A percentile compares a stretch with the other conserved stretches of the same genome.
Evolutionary conservation across 1,284 basidiomycete genomes (phyloP).

Genomic region (Tilletia caries): DNA sequence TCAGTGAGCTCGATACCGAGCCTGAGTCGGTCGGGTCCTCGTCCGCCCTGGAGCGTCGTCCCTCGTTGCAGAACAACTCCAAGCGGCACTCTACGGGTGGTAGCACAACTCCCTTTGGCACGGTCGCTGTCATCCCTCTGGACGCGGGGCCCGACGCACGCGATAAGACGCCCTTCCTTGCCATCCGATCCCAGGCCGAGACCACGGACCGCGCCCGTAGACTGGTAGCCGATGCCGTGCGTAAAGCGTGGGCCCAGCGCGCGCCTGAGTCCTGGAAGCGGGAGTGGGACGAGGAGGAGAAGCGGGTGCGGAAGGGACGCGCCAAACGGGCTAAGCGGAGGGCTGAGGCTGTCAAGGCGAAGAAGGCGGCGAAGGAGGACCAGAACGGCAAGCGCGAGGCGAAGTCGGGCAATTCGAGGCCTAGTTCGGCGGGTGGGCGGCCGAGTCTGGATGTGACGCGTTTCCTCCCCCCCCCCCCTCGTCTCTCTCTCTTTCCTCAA

Average conservation of each 20-base stretch:
- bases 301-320: conserved; percentile 3
- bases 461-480: too few species aligned
- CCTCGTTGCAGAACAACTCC: neutral
- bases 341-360: neutral
- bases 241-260: conserved; percentile 41
- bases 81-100: conserved; percentile 9
- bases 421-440: neutral
- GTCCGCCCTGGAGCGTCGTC: neutral
- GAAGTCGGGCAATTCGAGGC: neutral
- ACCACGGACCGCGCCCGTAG: conserved; percentile 41
- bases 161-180: conserved; percentile 39
- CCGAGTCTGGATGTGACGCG: neutral
- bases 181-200: conserved; percentile 45
- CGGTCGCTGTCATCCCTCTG: conserved; percentile 36
- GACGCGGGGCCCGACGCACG: conserved; percentile 33
- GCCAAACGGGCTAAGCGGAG: conserved; percentile 13
- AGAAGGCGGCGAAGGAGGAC: neutral
- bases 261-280: conserved; percentile 49
- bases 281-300: conserved; percentile 43
- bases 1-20: neutral
- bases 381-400: neutral
- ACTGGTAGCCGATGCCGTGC: conserved; percentile 46
- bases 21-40: neutral
- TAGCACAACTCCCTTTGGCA: conserved; percentile 30
- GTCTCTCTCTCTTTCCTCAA: too few species aligned